phyloP scores from a whole-genome alignment of 345 rosid genomes.

The Moricandia moricandioides region DNA sequence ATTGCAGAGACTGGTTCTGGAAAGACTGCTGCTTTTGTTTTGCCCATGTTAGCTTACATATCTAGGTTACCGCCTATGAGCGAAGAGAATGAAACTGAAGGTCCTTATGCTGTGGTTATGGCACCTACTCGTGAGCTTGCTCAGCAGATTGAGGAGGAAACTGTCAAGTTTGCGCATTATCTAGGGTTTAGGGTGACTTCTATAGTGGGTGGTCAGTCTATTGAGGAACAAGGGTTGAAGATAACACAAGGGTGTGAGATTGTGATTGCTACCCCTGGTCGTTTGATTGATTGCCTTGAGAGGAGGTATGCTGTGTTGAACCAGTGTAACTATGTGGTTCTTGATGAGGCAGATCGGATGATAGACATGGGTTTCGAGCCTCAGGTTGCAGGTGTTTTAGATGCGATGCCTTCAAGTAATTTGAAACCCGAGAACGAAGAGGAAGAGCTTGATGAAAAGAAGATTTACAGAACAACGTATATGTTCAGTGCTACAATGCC shows the following conservation, averaged over 20 bases:
- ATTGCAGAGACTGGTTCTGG: constrained; percentile 98
- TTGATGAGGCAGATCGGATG: constrained; percentile 99
- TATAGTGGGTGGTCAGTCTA: constrained; percentile 90
- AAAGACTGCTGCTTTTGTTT: constrained; percentile 93
- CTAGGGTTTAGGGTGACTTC: constrained; percentile 77
- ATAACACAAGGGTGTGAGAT: constrained; percentile 96
- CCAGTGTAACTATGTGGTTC: constrained; percentile 93
- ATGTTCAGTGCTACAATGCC: constrained; percentile 99
- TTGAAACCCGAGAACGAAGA: constrained; percentile 94
- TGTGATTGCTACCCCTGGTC: constrained; percentile 91
- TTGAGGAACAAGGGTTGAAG: constrained; percentile 88
- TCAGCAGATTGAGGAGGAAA: constrained; percentile 93
- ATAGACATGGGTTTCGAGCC: constrained; percentile 97
- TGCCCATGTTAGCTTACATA: constrained; percentile 92
- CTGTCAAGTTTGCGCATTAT: constrained; percentile 83
- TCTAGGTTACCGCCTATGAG: constrained; percentile 75
- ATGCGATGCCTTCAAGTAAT: constrained; percentile 96
- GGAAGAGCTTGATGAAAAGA: constrained; percentile 90
- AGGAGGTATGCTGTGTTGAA: constrained; percentile 87
- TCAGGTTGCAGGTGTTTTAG: constrained; percentile 82
- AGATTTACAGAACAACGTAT: constrained; percentile 88
- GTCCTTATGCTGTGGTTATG: constrained; percentile 94
- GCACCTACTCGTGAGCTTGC: constrained; percentile 94
- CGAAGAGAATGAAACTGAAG: constrained; percentile 88
- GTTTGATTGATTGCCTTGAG: constrained; percentile 86